A percentile compares a stretch with the other conserved stretches of the same genome.
These are phyloP conservation scores for Golubevia sp. DNA, from an alignment of 1,284 basidiomycete species.

Conservation along the genomic window DNA sequence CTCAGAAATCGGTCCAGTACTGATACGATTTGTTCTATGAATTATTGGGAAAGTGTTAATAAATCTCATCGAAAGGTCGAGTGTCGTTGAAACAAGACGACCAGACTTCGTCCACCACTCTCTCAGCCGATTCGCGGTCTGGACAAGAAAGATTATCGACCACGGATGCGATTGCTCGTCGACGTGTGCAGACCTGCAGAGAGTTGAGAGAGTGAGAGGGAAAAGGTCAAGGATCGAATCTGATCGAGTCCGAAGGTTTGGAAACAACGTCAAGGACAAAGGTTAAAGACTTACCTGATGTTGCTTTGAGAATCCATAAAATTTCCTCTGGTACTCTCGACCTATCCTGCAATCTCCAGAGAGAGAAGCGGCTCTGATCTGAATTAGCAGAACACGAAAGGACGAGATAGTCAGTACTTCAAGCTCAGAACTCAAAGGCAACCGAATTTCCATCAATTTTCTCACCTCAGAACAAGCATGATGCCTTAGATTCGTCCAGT, in stretches of 20 bases:
- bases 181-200: constrained; percentile 79
- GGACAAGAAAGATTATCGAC: constrained; percentile 79
- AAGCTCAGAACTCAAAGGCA: not conserved
- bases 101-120: constrained; percentile 93
- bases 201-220: not conserved
- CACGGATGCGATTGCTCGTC: constrained; percentile 83
- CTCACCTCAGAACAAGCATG: constrained; percentile 93
- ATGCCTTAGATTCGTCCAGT: constrained; percentile 87
- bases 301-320: constrained; percentile 84
- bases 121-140: constrained; percentile 76
- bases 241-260: constrained; percentile 4
- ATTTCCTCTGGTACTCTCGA: constrained; percentile 75
- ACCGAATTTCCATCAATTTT: constrained; percentile 10
- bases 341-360: constrained; percentile 88
- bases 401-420: not conserved
- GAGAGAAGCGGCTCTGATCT: constrained; percentile 93
- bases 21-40: too few relatives aligned
- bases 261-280: too few relatives aligned
- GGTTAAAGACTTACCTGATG: constrained; percentile 73
- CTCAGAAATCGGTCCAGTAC: constrained; percentile 66
- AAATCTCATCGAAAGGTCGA: constrained; percentile 96
- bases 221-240: constrained; percentile 3
- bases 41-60: too few relatives aligned
- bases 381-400: constrained; percentile 2
- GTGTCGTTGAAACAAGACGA: constrained; percentile 94